These are phyloP conservation scores for Aspergillus thermomutatus DNA, from an alignment of 2,329 filamentous ascomycete genomes.

Conservation along the genomic window DNA sequence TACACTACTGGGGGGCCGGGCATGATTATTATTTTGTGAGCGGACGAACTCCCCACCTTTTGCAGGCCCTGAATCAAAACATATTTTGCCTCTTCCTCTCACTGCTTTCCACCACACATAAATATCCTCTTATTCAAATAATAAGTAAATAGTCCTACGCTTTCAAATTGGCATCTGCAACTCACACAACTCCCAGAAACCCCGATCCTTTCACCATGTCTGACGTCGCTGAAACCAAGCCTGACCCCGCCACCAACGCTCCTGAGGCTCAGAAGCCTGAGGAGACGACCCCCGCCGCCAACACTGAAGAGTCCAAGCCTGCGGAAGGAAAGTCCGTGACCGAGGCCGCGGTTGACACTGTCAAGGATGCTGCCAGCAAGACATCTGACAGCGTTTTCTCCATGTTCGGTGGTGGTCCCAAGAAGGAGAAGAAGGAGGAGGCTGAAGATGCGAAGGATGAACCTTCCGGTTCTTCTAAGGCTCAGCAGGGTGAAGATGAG, in stretches of 20 bases:
- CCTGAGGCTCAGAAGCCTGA: constrained; percentile 32
- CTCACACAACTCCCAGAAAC: constrained; percentile 9
- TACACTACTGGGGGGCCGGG: constrained; percentile 6
- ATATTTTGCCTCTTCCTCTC: not conserved
- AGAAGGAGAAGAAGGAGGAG: constrained; percentile 92
- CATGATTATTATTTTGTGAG: constrained; percentile 4
- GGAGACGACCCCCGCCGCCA: constrained; percentile 30
- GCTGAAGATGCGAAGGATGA: constrained; percentile 74
- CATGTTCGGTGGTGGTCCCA: constrained; percentile 97
- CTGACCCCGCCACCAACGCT: constrained; percentile 41
- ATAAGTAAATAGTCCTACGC: not conserved
- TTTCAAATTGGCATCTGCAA: not conserved
- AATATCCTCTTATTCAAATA: not conserved
- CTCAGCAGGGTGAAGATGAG: constrained; percentile 60
- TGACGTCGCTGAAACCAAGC: constrained; percentile 42
- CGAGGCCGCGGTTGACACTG: constrained; percentile 33
- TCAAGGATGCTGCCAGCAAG: constrained; percentile 37
- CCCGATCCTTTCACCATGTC: constrained; percentile 33
- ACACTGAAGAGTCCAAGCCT: constrained; percentile 30
- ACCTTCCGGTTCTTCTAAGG: constrained; percentile 84
- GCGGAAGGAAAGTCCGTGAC: constrained; percentile 29
- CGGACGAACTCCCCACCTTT: constrained; percentile 22
- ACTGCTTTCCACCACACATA: not conserved
- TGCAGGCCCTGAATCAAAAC: not conserved
- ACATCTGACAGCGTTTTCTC: constrained; percentile 71